Evolutionary conservation across 352 stramenopile species (phyloP), one percentile per base, ranked within the genome.

Genomic region (Pythium insidiosum): DNA sequence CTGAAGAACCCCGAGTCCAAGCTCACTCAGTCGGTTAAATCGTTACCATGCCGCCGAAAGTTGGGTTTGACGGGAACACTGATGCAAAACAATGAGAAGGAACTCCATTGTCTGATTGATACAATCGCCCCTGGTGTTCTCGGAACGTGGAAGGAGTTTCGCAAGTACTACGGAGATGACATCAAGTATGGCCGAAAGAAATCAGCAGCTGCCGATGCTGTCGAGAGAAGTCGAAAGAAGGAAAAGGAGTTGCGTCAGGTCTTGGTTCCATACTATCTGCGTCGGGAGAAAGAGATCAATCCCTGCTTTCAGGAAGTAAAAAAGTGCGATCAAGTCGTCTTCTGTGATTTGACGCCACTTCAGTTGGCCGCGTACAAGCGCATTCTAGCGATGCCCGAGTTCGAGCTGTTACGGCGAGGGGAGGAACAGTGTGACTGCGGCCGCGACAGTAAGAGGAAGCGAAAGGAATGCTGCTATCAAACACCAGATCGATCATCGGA

Each of bases 1-100:
- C 72, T 99, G 21, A 97, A 98, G 48, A 99, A 99, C 62, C 73
- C 90, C 16, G 95, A 98, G 38, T 91, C 94, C 12, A 95, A 98
- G 50, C 67, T 99, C 5, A 84, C 75, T 1, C 53, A 74, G 34
- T 68, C 88, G 39, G 79, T 96, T 0, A 84, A 84, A 24, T 47
- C 63, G 4, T 66, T 87, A 31, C 65, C 50, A 44, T 89, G 79
- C 38, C 42, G 61, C 0, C 74, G 67, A 10, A 88, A 78, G 28
- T 58, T 97, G 12, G 76, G 94, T 20, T 72, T 97, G 13, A 96
- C 87, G 4, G 88, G 86, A 9, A 96, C 88, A 16, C 63, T 88
- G 33, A 85, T 94, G 64, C 81, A 94, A 46, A 93, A 93, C 43
- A 93, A 92, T 33, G 72, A 87, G 36, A 86, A 84, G 43, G 79